Percentiles rank a stretch among this genome's conserved stretches.
Evolutionary conservation across 768 basidiomycete species (phyloP).

Genomic region (Boletus vermiculosoides): DNA sequence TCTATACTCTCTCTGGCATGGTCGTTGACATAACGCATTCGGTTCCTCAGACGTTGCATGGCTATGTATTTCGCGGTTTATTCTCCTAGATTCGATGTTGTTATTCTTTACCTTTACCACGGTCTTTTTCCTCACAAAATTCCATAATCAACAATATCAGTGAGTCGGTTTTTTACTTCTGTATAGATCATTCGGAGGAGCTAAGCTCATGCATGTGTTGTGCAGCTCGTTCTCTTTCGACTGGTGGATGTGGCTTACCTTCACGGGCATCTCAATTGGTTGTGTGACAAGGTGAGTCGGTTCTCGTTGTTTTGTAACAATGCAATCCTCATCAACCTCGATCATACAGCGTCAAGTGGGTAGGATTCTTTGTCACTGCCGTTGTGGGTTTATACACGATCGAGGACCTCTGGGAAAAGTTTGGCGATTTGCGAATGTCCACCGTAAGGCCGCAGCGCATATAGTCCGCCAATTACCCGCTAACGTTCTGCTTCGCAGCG

Average conservation of each 20-base stretch:
- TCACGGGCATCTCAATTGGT: constrained; percentile 94
- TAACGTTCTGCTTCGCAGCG: constrained; percentile 45
- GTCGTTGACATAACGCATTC: background rate
- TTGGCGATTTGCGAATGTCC: constrained; percentile 92
- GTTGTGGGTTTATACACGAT: constrained; percentile 95
- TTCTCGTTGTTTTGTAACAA: background rate
- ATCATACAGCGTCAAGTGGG: constrained; percentile 80
- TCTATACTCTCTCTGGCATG: constrained; percentile 23
- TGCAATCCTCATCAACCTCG: background rate
- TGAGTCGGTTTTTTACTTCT: constrained; percentile 39
- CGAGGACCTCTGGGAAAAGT: constrained; percentile 98
- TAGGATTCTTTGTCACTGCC: constrained; percentile 93
- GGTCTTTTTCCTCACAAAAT: constrained; percentile 91
- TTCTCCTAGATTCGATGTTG: constrained; percentile 98
- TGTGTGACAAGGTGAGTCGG: constrained; percentile 78
- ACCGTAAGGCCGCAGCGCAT: constrained; percentile 52
- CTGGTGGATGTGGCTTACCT: constrained; percentile 95
- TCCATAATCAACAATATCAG: constrained; percentile 96
- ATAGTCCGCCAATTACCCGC: constrained; percentile 3
- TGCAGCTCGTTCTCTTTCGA: constrained; percentile 87
- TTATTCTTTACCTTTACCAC: constrained; percentile 98
- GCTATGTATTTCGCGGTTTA: constrained; percentile 95
- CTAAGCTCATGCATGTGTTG: constrained; percentile 7
- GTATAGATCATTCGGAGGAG: background rate
- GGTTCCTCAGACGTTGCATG: constrained; percentile 81